Base-by-base conservation (phyloP, 352 stramenopile genomes). In the Pythium chondricola region DNA sequence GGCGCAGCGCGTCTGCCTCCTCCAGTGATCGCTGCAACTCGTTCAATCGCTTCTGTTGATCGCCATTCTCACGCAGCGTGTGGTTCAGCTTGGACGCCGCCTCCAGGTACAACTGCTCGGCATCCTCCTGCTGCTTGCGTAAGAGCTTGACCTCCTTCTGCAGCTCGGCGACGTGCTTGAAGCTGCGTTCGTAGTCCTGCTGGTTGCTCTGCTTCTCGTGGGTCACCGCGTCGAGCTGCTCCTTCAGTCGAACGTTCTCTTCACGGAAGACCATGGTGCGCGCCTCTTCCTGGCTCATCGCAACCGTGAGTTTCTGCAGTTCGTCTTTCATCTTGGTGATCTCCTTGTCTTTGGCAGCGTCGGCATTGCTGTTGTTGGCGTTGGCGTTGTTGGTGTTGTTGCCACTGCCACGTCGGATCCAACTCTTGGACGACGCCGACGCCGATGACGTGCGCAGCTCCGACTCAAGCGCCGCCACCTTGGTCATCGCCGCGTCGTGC, bases 21-120 rank as follows among this genome's bases (percentile, higher is more conserved):
- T 62, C 47, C 2, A 51, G 14, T 0, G 46, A 47, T 16, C 16
- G 32, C 25, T 61, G 38, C 17, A 61, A 44, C n/a, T 11, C 47
- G 22, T 29, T 27, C 17, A 61, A 26, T 27, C 54, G 46, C 6
- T 32, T 35, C 21, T 63, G 55, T 3, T 76, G 44, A 52, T 69
- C 50, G 13, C 71, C 59, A 18, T 65, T 71, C 32, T 56, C 46
- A 13, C 75, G 61, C 13, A 77, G 57, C 18, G 60, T 75, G 37
- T 80, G 72, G 39, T 85, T 82, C 3, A 87, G 48, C 31, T 72
- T 74, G 4, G 72, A 74, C n/a, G 74, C 62, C 8, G 79, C 58
- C 42, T 84, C 74, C 22, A 70, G n/a, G 27, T 85, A 82, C 25
- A 75, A 48, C 18, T 72, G 63, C 43, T 85, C 69, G 1, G 69